A percentile compares a stretch with the other conserved stretches of the same genome.
phyloP scores from a whole-genome alignment of 192 early-diverging fungal species.

The Entomortierella parvispora region DNA sequence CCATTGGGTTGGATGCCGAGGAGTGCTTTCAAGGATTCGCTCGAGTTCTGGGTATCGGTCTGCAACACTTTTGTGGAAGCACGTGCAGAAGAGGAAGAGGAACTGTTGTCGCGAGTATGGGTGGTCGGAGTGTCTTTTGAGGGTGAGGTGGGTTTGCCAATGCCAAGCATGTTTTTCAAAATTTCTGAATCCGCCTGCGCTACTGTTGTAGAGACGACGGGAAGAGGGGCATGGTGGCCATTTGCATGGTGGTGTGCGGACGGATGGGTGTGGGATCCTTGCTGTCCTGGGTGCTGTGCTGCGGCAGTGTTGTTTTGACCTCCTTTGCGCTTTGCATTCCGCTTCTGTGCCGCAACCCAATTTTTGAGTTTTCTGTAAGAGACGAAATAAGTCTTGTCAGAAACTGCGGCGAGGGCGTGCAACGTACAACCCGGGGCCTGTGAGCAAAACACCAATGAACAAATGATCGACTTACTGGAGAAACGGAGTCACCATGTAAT shows the following conservation, averaged over 20 bases:
- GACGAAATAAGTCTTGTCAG: neutral
- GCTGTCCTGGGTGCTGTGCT: neutral
- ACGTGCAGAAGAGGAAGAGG: neutral
- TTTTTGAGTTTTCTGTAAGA: slow-evolving; percentile 41
- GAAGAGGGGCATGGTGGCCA: neutral
- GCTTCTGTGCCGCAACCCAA: slow-evolving; percentile 32
- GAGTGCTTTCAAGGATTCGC: slow-evolving; percentile 35
- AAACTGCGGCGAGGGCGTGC: neutral
- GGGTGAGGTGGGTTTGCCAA: slow-evolving; percentile 13
- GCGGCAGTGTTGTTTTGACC: too few species aligned
- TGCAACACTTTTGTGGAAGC: neutral
- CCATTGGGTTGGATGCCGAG: slow-evolving; percentile 26
- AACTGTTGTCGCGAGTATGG: neutral
- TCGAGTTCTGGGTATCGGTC: slow-evolving; percentile 9
- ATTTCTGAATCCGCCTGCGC: slow-evolving; percentile 33
- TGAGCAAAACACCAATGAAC: neutral
- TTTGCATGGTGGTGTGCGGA: slow-evolving; percentile 1
- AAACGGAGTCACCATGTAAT: slow-evolving; percentile 81
- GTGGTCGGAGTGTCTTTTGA: slow-evolving; percentile 3
- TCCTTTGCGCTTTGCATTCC: slow-evolving; percentile 28
- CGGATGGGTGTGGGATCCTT: slow-evolving; percentile 7
- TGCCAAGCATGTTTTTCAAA: slow-evolving; percentile 52
- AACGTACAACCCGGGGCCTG: neutral
- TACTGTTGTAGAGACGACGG: slow-evolving; percentile 9
- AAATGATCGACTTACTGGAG: slow-evolving; percentile 55